phyloP scores from a whole-genome alignment of 1,284 basidiomycete species.

The Microbotryum intermedium region DNA sequence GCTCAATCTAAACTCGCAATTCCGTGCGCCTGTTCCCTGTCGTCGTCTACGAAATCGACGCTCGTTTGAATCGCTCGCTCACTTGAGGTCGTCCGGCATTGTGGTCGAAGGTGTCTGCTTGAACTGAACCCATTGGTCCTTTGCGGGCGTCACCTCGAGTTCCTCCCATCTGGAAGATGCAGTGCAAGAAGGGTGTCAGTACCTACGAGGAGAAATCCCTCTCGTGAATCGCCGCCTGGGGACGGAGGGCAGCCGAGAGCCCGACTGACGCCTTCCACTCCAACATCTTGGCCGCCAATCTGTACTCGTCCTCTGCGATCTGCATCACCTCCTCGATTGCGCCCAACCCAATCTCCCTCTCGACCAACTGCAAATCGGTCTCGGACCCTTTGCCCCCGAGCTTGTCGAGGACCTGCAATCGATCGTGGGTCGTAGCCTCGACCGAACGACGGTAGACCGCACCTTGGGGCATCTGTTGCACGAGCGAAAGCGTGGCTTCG shows the following conservation, averaged over 20 bases:
- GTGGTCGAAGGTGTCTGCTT: conserved; percentile 30
- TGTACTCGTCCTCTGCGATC: conserved; percentile 75
- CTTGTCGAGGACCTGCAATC: conserved; percentile 62
- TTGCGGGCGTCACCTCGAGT: conserved; percentile 45
- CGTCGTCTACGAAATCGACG: too few relatives aligned
- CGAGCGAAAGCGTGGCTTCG: conserved; percentile 63
- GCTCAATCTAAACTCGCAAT: too few relatives aligned
- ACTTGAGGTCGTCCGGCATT: conserved; percentile 26
- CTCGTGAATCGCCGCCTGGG: too few relatives aligned
- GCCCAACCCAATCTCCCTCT: conserved; percentile 64
- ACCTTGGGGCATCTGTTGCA: conserved; percentile 62
- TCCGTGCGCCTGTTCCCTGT: too few relatives aligned
- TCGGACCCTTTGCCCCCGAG: conserved; percentile 47
- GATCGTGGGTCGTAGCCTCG: conserved; percentile 75
- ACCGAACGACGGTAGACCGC: conserved; percentile 87
- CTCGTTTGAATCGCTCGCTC: too few relatives aligned
- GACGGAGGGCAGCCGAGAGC: not conserved
- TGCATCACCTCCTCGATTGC: conserved; percentile 75
- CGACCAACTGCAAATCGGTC: conserved; percentile 53
- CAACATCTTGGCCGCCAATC: conserved; percentile 69
- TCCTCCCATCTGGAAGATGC: conserved; percentile 76
- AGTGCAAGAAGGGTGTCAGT: too few relatives aligned
- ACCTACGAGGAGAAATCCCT: not conserved
- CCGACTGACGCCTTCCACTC: conserved; percentile 90
- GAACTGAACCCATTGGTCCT: conserved; percentile 78